Evolutionary conservation across 495 filamentous ascomycete species (phyloP).

Genomic region (Geopyxis carbonaria): DNA sequence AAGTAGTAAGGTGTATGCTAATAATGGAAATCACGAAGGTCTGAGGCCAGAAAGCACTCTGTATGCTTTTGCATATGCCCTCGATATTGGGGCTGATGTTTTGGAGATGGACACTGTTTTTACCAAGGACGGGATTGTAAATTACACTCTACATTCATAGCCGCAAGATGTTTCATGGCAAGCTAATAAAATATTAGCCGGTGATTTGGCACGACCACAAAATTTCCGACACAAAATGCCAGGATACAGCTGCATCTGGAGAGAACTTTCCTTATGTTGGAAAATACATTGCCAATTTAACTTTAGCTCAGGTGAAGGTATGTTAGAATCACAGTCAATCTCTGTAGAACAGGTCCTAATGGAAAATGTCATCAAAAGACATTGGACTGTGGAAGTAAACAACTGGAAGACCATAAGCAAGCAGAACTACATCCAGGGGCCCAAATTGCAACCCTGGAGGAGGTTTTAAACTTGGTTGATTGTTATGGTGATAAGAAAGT

Average conservation of each 20-base stretch:
- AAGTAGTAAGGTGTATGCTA: not conserved
- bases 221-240: conserved; percentile 19
- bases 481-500: conserved; percentile 25
- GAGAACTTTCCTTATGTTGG: conserved; percentile 19
- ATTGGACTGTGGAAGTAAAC: conserved; percentile 21
- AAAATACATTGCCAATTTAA: conserved; percentile 25
- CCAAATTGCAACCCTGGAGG: conserved; percentile 24
- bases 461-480: conserved; percentile 23
- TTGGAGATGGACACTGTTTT: conserved; percentile 27
- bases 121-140: conserved; percentile 24
- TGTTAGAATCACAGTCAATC: not conserved
- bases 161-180: no score
- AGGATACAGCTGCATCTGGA: conserved; percentile 16
- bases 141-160: not conserved
- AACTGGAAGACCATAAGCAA: conserved; percentile 14
- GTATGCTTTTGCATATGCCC: conserved; percentile 23
- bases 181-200: conserved; percentile 11
- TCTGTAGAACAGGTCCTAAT: not conserved
- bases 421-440: conserved; percentile 22
- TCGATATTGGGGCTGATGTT: conserved; percentile 22
- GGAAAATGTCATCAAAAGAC: conserved; percentile 12
- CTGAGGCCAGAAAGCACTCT: conserved; percentile 22
- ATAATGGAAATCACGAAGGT: not conserved
- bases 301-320: conserved; percentile 25
- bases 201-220: conserved; percentile 26